Evolutionary conservation across 164 flowering plant genomes (phyloP), one percentile per base, ranked within the genome.

Genomic region (Sextonia rubra): DNA sequence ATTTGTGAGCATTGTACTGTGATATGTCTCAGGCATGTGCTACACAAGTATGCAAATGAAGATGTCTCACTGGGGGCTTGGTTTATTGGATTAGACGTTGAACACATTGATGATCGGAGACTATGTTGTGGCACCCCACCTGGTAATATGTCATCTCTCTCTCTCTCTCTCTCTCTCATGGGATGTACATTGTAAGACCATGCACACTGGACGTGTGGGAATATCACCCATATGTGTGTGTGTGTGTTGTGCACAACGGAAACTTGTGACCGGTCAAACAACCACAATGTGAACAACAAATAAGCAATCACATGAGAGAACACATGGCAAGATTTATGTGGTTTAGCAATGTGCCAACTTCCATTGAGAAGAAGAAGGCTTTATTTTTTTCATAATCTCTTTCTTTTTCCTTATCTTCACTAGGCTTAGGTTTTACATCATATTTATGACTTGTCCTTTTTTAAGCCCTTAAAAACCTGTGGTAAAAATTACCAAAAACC

Each of bases 41-140:
- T 93, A 1, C 98, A 93, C 86, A 90, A 82, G 81, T 94, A 83
- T 76, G 93, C 91, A 4, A 94, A 94, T 72, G 98, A 94, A 78
- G 98, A 94, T 78, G 98, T 94, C 64, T 94, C 98, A 3, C 52
- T 94, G 73, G 98, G 98, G 49, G 75, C 98, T n/a, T 94, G 98
- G 98, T 88, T 94, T 78, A 87, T 94, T 73, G 98, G 98, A 24
- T 75, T 94, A 80, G 97, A 94, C 72, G 97, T 83, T n/a, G 89
- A 94, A 77, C 96, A 94, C 74, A 87, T 94, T 58, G 98, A 94
- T 74, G 96, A 93, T 71, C 84, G 95, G 49, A 83, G 96, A 76
- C 85, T 93, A 24, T 93, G 98, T 74, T 93, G 98, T 66, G 96
- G 97, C 47, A 94, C 97, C 27, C 93, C 94, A 73, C 97, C 97